Conservation (phyloP, 176 grass and related monocot genomes). For the Avena insularis region DNA sequence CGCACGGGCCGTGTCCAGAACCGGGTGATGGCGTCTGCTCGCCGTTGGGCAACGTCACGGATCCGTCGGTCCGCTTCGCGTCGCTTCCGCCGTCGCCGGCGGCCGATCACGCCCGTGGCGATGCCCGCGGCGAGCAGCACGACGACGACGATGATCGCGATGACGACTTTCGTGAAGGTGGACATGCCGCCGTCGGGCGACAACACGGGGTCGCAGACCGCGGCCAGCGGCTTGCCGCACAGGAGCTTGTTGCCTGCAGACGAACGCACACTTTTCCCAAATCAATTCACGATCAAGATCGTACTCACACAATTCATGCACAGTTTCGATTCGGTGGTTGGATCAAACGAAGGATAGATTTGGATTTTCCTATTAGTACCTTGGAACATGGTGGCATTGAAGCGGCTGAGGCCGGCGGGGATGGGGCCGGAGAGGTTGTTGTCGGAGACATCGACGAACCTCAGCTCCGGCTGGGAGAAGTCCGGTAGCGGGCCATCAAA, state of each 20-base stretch:
- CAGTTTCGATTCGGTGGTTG: not conserved
- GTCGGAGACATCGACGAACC: slow-evolving; percentile 66
- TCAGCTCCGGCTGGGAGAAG: slow-evolving; percentile 59
- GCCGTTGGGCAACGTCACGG: slow-evolving; percentile 13
- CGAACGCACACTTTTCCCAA: not conserved
- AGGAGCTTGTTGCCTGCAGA: slow-evolving; percentile 70
- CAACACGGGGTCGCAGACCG: slow-evolving; percentile 32
- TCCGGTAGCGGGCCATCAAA: slow-evolving; percentile 69
- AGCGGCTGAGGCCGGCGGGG: slow-evolving; percentile 57
- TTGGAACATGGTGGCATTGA: slow-evolving; percentile 61
- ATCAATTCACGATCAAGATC: slow-evolving; percentile 22
- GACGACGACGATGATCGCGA: slow-evolving; percentile 46
- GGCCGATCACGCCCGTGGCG: slow-evolving; percentile 19
- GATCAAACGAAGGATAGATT: not conserved
- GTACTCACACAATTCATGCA: not conserved
- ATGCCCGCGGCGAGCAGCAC: slow-evolving; percentile 39
- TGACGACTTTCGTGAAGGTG: slow-evolving; percentile 22
- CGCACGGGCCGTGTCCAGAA: slow-evolving; percentile 49
- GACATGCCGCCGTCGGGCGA: slow-evolving; percentile 19
- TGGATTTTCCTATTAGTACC: slow-evolving; percentile 43
- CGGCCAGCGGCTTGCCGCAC: slow-evolving; percentile 69
- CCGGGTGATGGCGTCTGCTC: slow-evolving; percentile 56
- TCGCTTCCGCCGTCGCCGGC: not conserved
- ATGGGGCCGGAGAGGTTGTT: slow-evolving; percentile 83
- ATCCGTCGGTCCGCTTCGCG: not conserved